Evolutionary conservation across 2,329 filamentous ascomycete species (phyloP), one percentile per base, ranked within the genome.

Genomic region (Tolypocladium cylindrosporum): DNA sequence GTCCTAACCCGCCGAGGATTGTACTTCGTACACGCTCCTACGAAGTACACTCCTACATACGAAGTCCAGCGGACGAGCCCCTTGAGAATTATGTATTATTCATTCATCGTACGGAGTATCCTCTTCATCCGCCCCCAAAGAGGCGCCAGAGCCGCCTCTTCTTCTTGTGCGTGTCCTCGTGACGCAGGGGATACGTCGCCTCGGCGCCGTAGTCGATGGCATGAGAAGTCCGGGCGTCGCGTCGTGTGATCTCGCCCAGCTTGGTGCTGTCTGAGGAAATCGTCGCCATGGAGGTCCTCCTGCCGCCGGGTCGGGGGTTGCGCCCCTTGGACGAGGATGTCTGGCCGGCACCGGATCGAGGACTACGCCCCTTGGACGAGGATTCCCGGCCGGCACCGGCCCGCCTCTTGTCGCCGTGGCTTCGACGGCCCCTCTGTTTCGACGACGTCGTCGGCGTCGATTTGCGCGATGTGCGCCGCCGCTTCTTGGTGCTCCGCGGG

Each of bases 261-360:
- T 43, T 55, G 57, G 55, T 31, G 52, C 54, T 11, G 24, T 56
- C 40, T 21, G 31, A 55, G 50, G 13, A 58, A 36, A 21, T 59
- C 51, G 48, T 58, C 36, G 34, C 36, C 58, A 39, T 56, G 40
- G 57, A 61, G 52, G 43, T 64, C 24, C 55, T 50, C 21, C 11
- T 27, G 13, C 19, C 21, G 45, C 45, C 9, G 24, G 24, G 1
- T 34, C 21, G 45, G 21, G 6, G 24, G 21, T 19, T 50, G 14
- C 4, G 4, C 27, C 27, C 27, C 6, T 31, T 31, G 27, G 27
- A 31, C 27, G 27, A 31, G 27, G 27, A 31, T 31, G 27, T 31
- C 27, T 31, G 27, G 27, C 27, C 4, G 27, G 27, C 21, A 24
- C 45, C n/a, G 24, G 24, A 3, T 19, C 21, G 45, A 13, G 6